Evolutionary conservation across 129 eudicot species (phyloP).

Genomic region (Chrysanthemum seticuspe): DNA sequence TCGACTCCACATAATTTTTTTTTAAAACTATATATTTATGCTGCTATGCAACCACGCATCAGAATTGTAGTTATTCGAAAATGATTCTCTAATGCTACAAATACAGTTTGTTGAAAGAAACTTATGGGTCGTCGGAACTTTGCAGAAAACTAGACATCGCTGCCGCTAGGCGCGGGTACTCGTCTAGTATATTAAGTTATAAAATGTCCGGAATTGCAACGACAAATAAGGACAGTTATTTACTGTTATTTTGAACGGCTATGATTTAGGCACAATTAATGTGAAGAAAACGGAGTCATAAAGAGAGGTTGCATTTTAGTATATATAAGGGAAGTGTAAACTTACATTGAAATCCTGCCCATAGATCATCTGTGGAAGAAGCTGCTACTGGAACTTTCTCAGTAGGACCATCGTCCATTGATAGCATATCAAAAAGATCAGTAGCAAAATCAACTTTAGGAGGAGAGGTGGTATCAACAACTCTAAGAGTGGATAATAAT

Average conservation of each 20-base stretch:
- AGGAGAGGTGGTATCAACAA: constrained; percentile 47
- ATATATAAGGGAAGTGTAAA: constrained; percentile 10
- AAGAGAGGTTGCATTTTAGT: background rate
- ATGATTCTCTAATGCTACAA: too few relatives aligned
- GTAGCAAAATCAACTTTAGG: constrained; percentile 90
- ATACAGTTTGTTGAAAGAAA: too few relatives aligned
- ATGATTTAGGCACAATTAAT: background rate
- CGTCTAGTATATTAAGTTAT: too few relatives aligned
- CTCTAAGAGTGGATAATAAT: background rate
- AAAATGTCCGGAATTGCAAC: too few relatives aligned
- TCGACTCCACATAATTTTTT: too few relatives aligned
- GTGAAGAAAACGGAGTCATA: background rate
- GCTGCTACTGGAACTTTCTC: constrained; percentile 61
- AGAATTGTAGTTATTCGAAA: too few relatives aligned
- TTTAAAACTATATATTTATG: too few relatives aligned
- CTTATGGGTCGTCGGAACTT: too few relatives aligned
- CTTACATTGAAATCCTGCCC: constrained; percentile 99
- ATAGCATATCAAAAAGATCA: constrained; percentile 94
- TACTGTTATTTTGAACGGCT: background rate
- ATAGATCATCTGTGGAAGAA: constrained; percentile 63
- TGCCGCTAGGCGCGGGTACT: too few relatives aligned
- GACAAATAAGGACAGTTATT: too few relatives aligned
- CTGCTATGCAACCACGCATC: too few relatives aligned
- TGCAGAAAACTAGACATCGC: too few relatives aligned
- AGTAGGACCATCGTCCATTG: constrained; percentile 65